Evolutionary conservation across 202 grass and related monocot genomes (phyloP).

Genomic region (Miscanthus sacchariflorus): DNA sequence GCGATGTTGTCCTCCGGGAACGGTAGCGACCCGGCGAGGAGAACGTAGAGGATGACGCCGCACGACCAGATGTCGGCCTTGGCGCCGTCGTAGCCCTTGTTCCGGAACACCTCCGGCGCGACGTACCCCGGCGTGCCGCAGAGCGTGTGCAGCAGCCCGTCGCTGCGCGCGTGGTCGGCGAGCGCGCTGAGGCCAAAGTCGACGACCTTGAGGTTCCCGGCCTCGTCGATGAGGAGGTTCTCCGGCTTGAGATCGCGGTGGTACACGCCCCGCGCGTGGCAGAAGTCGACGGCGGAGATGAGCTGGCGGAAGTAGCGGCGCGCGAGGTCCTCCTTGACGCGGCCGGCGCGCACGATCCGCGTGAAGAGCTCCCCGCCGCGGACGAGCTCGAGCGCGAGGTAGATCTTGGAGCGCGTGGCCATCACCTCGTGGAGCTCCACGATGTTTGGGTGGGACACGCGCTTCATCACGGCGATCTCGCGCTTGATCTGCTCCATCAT

Average conservation of each 20-base stretch:
- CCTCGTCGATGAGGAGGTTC: conserved; percentile 78
- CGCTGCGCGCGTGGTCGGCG: conserved; percentile 63
- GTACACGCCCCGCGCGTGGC: conserved; percentile 76
- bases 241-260: conserved; percentile 88
- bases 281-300: conserved; percentile 82
- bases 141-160: conserved; percentile 83
- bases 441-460: conserved; percentile 76
- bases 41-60: conserved; percentile 83
- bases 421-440: conserved; percentile 88
- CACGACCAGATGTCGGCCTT: conserved; percentile 84
- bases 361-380: conserved; percentile 80
- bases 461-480: conserved; percentile 80
- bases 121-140: conserved; percentile 87
- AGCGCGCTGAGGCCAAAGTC: conserved; percentile 88
- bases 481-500: conserved; percentile 93
- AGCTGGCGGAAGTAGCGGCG: conserved; percentile 74
- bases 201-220: conserved; percentile 68
- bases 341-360: conserved; percentile 45
- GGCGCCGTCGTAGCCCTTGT: conserved; percentile 79
- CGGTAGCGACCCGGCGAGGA: conserved; percentile 71
- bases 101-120: conserved; percentile 76
- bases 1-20: conserved; percentile 81
- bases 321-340: conserved; percentile 65
- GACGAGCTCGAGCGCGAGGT: conserved; percentile 85
- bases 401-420: conserved; percentile 85